phyloP scores from a whole-genome alignment of 2,329 filamentous ascomycete species.

The Claviceps maximensis region DNA sequence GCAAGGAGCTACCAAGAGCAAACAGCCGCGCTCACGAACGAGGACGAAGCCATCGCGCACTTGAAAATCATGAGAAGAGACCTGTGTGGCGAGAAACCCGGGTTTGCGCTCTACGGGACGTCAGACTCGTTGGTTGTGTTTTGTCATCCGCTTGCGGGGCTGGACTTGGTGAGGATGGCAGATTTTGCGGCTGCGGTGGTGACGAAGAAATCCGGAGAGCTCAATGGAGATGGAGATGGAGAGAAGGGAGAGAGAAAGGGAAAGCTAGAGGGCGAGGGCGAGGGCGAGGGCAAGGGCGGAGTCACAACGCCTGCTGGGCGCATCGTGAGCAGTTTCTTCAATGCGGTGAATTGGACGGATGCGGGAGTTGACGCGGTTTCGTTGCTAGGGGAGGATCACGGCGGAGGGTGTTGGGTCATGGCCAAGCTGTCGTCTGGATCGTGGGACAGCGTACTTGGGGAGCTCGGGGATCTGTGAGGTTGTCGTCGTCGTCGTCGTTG shows the following conservation, averaged over 20 bases:
- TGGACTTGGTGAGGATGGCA: conserved; percentile 2
- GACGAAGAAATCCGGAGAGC: background rate
- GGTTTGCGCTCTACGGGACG: background rate
- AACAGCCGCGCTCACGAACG: background rate
- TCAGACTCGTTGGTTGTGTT: conserved; percentile 2
- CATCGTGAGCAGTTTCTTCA: background rate
- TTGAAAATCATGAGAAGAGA: background rate
- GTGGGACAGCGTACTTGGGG: background rate
- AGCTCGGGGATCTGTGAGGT: background rate
- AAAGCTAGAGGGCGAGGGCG: background rate
- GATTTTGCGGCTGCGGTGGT: conserved; percentile 2
- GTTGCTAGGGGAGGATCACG: background rate
- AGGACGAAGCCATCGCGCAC: conserved; percentile 2
- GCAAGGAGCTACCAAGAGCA: conserved; percentile 9
- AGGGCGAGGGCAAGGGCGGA: background rate
- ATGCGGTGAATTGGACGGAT: conserved; percentile 2
- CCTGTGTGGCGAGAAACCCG: background rate
- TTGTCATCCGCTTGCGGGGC: background rate
- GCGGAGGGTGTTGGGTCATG: conserved; percentile 1
- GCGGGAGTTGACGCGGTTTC: background rate
- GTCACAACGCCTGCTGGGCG: background rate
- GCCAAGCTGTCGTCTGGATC: conserved; percentile 1
- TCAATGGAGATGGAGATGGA: background rate
- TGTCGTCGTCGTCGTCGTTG: too few relatives aligned
- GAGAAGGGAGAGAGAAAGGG: background rate